phyloP scores from a whole-genome alignment of 805 yeast species.

The Candida qinlingensis region DNA sequence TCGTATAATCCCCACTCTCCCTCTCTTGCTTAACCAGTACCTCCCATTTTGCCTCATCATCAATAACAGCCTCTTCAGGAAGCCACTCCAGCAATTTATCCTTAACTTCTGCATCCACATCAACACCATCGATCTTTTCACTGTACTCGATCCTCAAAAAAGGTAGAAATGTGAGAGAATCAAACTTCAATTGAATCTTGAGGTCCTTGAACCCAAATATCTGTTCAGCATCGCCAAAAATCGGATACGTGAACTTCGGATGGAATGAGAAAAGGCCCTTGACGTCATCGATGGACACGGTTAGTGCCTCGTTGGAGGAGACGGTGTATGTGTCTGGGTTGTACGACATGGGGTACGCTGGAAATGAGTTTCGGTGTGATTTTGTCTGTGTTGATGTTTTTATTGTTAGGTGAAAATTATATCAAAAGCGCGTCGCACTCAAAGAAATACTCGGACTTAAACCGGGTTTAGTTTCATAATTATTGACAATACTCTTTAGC shows the following conservation, averaged over 20 bases:
- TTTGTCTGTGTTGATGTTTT: neutral
- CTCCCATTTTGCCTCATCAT: slow-evolving; percentile 68
- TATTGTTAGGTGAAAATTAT: neutral
- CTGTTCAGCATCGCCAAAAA: slow-evolving; percentile 87
- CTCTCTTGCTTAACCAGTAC: slow-evolving; percentile 47
- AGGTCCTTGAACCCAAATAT: slow-evolving; percentile 79
- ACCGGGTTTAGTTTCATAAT: too few species aligned
- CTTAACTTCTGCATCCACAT: slow-evolving; percentile 42
- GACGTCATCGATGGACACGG: slow-evolving; percentile 54
- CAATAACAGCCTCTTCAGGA: slow-evolving; percentile 55
- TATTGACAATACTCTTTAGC: too few species aligned
- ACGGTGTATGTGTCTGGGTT: slow-evolving; percentile 72
- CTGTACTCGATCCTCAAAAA: slow-evolving; percentile 56
- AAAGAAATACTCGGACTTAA: too few species aligned
- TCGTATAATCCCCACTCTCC: slow-evolving; percentile 5
- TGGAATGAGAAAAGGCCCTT: slow-evolving; percentile 57
- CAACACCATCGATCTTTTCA: slow-evolving; percentile 51
- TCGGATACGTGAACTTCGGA: slow-evolving; percentile 86
- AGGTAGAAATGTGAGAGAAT: slow-evolving; percentile 69
- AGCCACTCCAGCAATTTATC: slow-evolving; percentile 49
- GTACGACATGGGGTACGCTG: slow-evolving; percentile 25
- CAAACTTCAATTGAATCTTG: slow-evolving; percentile 63
- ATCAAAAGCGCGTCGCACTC: too few species aligned
- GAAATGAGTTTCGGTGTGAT: neutral
- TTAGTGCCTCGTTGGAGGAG: slow-evolving; percentile 64